These are phyloP conservation scores for Ceratocystis huliohia DNA, from an alignment of 2,329 filamentous ascomycete genomes.

Conservation along the genomic window DNA sequence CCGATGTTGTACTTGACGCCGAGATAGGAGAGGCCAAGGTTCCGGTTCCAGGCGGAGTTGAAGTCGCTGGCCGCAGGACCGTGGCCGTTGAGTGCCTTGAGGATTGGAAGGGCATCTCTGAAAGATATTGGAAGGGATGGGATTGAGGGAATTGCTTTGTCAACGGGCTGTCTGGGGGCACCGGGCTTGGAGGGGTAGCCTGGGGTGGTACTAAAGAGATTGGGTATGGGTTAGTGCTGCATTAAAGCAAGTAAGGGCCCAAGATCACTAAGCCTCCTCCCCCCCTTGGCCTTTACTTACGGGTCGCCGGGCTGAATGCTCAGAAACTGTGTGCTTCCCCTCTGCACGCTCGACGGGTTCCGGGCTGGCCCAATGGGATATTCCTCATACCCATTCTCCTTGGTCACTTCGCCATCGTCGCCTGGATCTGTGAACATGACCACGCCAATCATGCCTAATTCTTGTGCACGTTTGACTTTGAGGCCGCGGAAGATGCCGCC, in stretches of 20 bases:
- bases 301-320: constrained; percentile 61
- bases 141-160: constrained; percentile 64
- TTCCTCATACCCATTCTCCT: constrained; percentile 61
- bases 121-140: constrained; percentile 90
- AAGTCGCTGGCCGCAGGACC: constrained; percentile 67
- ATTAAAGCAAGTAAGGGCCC: not conserved
- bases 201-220: constrained; percentile 53
- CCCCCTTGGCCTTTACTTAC: constrained; percentile 24
- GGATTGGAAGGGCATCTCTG: constrained; percentile 67
- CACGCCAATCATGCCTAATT: constrained; percentile 76
- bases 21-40: constrained; percentile 62
- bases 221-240: not conserved
- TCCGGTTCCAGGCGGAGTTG: constrained; percentile 55
- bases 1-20: constrained; percentile 77
- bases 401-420: constrained; percentile 71
- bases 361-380: constrained; percentile 83
- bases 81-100: constrained; percentile 82
- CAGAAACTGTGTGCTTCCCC: constrained; percentile 74
- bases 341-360: constrained; percentile 77
- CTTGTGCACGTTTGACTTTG: constrained; percentile 84
- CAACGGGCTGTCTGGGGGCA: constrained; percentile 59
- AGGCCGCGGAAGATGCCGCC: constrained; percentile 77
- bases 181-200: constrained; percentile 89
- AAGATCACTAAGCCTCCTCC: too few relatives aligned
- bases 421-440: constrained; percentile 82